A percentile compares a stretch with the other conserved stretches of the same genome.
These are phyloP conservation scores for Dendrobium officinale DNA, from an alignment of 106 monocot species.

Conservation along the genomic window DNA sequence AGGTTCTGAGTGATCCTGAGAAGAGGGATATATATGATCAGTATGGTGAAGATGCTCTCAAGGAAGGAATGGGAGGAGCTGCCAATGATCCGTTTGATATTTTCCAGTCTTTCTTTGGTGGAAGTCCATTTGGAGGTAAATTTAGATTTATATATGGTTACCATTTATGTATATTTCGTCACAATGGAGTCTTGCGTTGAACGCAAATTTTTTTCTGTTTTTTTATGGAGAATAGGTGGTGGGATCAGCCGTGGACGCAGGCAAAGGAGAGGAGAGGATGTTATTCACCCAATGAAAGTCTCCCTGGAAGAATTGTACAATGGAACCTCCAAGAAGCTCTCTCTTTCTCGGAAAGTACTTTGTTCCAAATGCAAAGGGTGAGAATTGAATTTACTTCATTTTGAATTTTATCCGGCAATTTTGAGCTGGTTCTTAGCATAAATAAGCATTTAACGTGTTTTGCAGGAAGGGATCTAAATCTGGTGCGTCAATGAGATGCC, in stretches of 20 bases:
- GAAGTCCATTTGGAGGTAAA: slow-evolving; percentile 67
- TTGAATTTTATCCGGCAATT: too few species aligned
- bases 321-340: slow-evolving; percentile 73
- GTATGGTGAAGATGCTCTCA: slow-evolving; percentile 88
- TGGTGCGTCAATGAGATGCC: slow-evolving; percentile 64
- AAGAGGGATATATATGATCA: slow-evolving; percentile 89
- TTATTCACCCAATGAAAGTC: slow-evolving; percentile 70
- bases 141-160: neutral
- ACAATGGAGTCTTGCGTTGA: neutral
- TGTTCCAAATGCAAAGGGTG: slow-evolving; percentile 74
- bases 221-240: slow-evolving; percentile 21
- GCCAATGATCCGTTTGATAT: slow-evolving; percentile 79
- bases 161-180: neutral
- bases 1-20: slow-evolving; percentile 81
- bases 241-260: slow-evolving; percentile 74
- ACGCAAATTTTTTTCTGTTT: neutral
- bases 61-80: slow-evolving; percentile 82
- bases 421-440: too few species aligned
- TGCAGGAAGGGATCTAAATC: slow-evolving; percentile 74
- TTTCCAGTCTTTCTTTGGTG: slow-evolving; percentile 83
- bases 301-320: slow-evolving; percentile 75
- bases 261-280: slow-evolving; percentile 80
- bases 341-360: slow-evolving; percentile 71
- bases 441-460: too few species aligned
- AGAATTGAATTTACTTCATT: too few species aligned